Evolutionary conservation across 352 stramenopile genomes (phyloP).

Genomic region (Lagenidium sp.): DNA sequence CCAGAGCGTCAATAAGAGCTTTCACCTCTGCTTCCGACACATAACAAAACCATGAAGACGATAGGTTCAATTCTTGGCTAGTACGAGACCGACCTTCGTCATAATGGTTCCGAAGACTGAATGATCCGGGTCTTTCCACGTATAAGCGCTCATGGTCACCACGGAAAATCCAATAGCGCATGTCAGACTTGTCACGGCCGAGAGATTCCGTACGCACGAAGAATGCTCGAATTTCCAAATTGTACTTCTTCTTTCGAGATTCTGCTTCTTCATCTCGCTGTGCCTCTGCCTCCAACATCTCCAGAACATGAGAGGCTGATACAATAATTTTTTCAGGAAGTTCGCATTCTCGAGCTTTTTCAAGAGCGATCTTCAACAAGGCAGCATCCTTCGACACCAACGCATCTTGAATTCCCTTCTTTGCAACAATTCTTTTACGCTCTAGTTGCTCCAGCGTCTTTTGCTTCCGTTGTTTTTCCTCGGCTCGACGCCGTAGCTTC

Average conservation of each 20-base stretch:
- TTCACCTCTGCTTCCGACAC: conserved; percentile 49
- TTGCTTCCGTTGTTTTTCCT: conserved; percentile 60
- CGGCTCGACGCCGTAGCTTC: conserved; percentile 33
- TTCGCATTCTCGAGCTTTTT: conserved; percentile 65
- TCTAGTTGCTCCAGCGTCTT: conserved; percentile 57
- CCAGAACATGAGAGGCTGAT: conserved; percentile 60
- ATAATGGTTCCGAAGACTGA: conserved; percentile 41
- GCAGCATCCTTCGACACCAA: conserved; percentile 48
- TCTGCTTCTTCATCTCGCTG: conserved; percentile 55
- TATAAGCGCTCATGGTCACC: conserved; percentile 61
- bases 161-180: conserved; percentile 67
- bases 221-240: conserved; percentile 40
- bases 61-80: not conserved
- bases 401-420: conserved; percentile 60
- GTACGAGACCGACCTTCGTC: conserved; percentile 10
- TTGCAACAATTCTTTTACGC: conserved; percentile 38
- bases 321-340: conserved; percentile 56
- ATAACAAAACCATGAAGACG: conserved; percentile 54
- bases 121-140: conserved; percentile 43
- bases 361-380: conserved; percentile 43
- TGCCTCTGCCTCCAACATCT: conserved; percentile 65
- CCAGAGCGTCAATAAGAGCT: conserved; percentile 46
- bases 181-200: conserved; percentile 46
- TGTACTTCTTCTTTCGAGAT: conserved; percentile 50
- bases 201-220: conserved; percentile 75